Conservation (phyloP, 192 early-diverging fungal genomes). For the Mycoemilia scoparia region DNA sequence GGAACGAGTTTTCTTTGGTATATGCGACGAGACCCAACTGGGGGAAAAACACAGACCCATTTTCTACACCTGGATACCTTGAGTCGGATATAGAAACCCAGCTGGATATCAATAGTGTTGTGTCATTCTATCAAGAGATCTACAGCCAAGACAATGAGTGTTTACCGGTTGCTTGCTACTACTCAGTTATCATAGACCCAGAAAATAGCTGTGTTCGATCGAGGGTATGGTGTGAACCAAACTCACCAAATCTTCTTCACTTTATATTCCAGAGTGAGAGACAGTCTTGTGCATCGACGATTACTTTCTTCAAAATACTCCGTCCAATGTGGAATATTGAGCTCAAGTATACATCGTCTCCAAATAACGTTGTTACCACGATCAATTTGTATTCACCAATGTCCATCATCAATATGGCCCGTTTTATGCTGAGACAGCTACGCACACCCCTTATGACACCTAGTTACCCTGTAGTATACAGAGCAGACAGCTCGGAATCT, state of each 20-base stretch:
- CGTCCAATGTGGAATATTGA: conserved; percentile 30
- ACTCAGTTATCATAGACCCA: conserved; percentile 27
- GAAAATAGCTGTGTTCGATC: conserved; percentile 26
- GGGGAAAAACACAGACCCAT: conserved; percentile 24
- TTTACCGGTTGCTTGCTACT: conserved; percentile 22
- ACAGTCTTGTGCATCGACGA: conserved; percentile 19
- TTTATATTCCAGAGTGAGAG: conserved; percentile 26
- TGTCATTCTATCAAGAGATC: conserved; percentile 28
- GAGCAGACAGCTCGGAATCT: conserved; percentile 11
- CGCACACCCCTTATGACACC: conserved; percentile 22
- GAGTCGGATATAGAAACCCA: no score
- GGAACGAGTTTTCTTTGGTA: conserved; percentile 24
- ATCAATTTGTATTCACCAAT: conserved; percentile 33
- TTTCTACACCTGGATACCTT: conserved; percentile 8
- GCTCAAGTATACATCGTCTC: conserved; percentile 26
- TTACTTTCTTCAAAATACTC: conserved; percentile 29
- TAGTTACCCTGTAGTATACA: conserved; percentile 14
- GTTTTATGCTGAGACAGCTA: conserved; percentile 18
- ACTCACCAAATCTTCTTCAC: conserved; percentile 20
- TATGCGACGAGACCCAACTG: no score
- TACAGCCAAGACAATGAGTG: conserved; percentile 24
- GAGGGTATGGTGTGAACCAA: conserved; percentile 26
- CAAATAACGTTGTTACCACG: conserved; percentile 28
- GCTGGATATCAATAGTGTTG: conserved; percentile 22
- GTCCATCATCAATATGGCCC: conserved; percentile 20